Evolutionary conservation across 108 stramenopile species (phyloP), one percentile per base, ranked within the genome.

Genomic region (Discostella stelligeroides): DNA sequence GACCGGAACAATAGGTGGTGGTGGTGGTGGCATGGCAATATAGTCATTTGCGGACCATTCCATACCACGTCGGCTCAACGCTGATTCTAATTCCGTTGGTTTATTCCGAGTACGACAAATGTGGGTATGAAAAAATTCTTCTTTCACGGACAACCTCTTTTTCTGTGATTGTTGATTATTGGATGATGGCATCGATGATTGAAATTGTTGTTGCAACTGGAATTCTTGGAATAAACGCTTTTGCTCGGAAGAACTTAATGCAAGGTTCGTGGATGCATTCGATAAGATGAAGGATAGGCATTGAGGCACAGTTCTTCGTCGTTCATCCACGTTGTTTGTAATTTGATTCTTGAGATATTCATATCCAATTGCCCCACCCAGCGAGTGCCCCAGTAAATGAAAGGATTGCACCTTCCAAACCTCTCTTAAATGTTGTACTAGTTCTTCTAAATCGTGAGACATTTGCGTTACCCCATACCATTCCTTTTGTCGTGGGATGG

Each of bases 301-400:
- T 20, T 1, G 14, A 47, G 65, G 79, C 30, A 60, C 25, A 17
- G 47, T 25, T 38, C 48, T 25, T 38, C 48, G 29, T 27, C 57
- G 38, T 17, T 28, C 57, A 34, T 57, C 25, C 17, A 0, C 15
- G 29, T 46, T 30, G 15, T 24, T 53, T 42, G 18, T 25, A 25
- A 48, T 47, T 24, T 45, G 43, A 12, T 3, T 24, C 42, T 75
- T 75, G 11, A 70, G 46, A 64, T 38, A 68, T 46, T 80, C 79
- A 41, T 63, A 80, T 12, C 61, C 73, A 38, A 80, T 63, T 3
- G 63, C 79, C 47, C 74, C 79, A 55, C 79, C 79, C 14, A 80
- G 49, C 8, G 73, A 75, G 57, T 80, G 79, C 7, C 79, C 79
- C 21, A 60, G 45, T 12, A 80, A 42, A 48, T 80, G 79, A 70